Percentiles rank a stretch among this genome's conserved stretches.
Conservation (phyloP, 495 filamentous ascomycete species). For the Paragyromitra xinjiangensis region DNA sequence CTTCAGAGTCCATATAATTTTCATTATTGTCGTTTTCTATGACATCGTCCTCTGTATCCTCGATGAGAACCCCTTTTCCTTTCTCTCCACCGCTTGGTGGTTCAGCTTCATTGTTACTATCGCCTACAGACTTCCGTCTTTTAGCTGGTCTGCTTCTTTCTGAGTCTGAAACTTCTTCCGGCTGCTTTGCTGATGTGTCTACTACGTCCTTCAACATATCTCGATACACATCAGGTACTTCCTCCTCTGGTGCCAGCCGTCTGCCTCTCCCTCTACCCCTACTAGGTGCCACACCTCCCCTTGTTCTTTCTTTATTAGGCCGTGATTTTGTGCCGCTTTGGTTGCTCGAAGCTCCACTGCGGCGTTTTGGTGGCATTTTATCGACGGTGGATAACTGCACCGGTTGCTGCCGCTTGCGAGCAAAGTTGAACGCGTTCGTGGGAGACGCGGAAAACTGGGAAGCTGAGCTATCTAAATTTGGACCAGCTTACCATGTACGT, state of each 20-base stretch:
- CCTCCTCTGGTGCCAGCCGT: background rate
- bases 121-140: conserved; percentile 26
- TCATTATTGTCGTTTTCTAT: conserved; percentile 21
- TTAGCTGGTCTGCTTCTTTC: conserved; percentile 28
- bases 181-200: conserved; percentile 55
- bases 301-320: conserved; percentile 23
- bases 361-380: conserved; percentile 54
- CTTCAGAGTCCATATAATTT: conserved; percentile 2
- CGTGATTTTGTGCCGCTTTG: conserved; percentile 18
- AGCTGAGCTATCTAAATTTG: background rate
- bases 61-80: conserved; percentile 29
- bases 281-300: background rate
- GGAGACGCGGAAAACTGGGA: conserved; percentile 32
- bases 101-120: conserved; percentile 11
- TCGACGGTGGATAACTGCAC: background rate
- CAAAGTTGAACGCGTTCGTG: conserved; percentile 11
- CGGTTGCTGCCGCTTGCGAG: background rate
- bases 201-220: conserved; percentile 74
- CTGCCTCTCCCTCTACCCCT: conserved; percentile 1
- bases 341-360: conserved; percentile 1
- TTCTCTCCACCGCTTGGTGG: conserved; percentile 47
- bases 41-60: conserved; percentile 7
- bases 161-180: conserved; percentile 58
- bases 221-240: conserved; percentile 66
- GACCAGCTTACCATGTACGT: too few relatives aligned